phyloP scores from a whole-genome alignment of 1,284 basidiomycete species.

The Ceratobasidium sp. region DNA sequence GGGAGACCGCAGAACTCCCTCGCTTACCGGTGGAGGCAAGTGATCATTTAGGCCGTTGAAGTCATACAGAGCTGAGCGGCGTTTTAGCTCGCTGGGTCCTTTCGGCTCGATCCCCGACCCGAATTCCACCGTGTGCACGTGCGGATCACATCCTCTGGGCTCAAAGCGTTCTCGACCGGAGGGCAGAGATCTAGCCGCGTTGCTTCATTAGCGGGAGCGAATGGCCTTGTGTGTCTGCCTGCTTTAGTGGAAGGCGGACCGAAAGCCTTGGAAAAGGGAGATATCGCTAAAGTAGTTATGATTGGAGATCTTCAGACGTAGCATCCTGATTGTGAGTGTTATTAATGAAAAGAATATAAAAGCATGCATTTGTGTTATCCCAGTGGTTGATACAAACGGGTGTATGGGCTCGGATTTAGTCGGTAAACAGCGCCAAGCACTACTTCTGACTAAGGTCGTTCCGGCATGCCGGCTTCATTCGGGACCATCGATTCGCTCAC shows the following conservation, averaged over 20 bases:
- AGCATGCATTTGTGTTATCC: not conserved
- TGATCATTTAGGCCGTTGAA: slow-evolving; percentile 21
- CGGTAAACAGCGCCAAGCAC: not conserved
- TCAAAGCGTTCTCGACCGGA: slow-evolving; percentile 81
- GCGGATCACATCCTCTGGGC: slow-evolving; percentile 52
- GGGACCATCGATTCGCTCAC: slow-evolving; percentile 4
- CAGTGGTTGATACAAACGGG: not conserved
- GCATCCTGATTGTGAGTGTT: not conserved
- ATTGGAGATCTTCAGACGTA: slow-evolving; percentile 66
- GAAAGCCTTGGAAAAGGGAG: slow-evolving; percentile 59
- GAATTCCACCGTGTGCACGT: slow-evolving; percentile 84
- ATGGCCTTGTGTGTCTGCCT: slow-evolving; percentile 77
- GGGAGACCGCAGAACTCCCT: slow-evolving; percentile 64
- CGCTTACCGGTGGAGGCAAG: slow-evolving; percentile 70
- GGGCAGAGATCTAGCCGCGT: slow-evolving; percentile 82
- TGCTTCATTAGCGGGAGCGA: slow-evolving; percentile 77
- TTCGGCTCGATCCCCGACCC: slow-evolving; percentile 74
- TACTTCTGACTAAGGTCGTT: too few species aligned
- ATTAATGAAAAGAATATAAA: not conserved
- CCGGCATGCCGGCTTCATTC: slow-evolving; percentile 36
- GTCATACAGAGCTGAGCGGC: not conserved
- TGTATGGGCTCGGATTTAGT: not conserved
- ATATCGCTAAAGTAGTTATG: slow-evolving; percentile 64
- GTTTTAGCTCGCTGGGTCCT: slow-evolving; percentile 62
- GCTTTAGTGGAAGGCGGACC: slow-evolving; percentile 53